Percentiles rank a stretch among this genome's conserved stretches.
phyloP scores from a whole-genome alignment of 169 alveolate genomes.

The Besnoitia besnoiti region DNA sequence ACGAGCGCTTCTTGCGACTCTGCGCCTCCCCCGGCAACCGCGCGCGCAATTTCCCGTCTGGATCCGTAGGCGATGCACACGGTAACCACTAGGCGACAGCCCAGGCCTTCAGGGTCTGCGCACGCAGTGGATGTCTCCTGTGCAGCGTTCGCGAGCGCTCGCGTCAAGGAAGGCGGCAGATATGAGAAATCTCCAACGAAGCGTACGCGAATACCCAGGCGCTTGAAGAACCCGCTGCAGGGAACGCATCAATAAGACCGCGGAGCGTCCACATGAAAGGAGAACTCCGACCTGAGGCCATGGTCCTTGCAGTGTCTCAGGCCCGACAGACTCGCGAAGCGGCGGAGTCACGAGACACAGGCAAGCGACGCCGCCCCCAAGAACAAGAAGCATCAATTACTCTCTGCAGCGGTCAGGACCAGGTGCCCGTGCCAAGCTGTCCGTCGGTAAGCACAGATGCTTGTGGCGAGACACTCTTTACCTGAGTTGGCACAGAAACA shows the following conservation, averaged over 20 bases:
- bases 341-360: no score
- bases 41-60: constrained; percentile 24
- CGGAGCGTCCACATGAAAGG: no score
- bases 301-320: no score
- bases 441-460: no score
- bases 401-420: no score
- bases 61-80: constrained; percentile 46
- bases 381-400: no score
- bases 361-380: no score
- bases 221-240: constrained; percentile 37
- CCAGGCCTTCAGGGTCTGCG: neutral
- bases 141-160: neutral
- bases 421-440: no score
- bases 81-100: constrained; percentile 15
- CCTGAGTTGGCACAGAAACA: no score
- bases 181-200: constrained; percentile 45
- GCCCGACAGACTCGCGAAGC: no score
- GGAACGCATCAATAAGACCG: neutral
- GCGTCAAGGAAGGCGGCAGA: constrained; percentile 6
- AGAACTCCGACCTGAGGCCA: no score
- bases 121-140: neutral
- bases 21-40: neutral
- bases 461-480: no score
- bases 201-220: constrained; percentile 24
- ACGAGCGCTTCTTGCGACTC: neutral